Evolutionary conservation across 371 early-diverging fungal genomes (phyloP).

Genomic region (Entomophthora muscae): DNA sequence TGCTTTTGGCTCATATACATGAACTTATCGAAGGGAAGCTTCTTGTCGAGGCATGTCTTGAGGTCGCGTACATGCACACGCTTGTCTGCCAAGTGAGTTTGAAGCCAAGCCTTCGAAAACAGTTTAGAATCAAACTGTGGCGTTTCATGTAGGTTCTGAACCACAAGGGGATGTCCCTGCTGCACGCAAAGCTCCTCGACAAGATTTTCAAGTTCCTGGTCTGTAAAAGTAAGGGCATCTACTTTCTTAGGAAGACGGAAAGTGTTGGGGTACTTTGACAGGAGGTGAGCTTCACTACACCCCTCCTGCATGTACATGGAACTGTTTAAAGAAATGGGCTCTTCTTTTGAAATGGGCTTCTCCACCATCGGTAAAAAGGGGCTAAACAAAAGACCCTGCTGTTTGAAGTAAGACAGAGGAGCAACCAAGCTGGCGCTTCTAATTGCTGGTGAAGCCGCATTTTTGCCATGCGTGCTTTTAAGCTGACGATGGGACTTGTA

Average conservation of each 20-base stretch:
- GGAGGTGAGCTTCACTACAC: not conserved
- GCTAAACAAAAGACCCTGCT: no score
- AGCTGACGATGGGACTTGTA: no score
- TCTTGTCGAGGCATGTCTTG: not conserved
- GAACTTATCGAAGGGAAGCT: not conserved
- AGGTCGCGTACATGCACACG: slow-evolving; percentile 2
- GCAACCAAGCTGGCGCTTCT: no score
- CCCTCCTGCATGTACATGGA: no score
- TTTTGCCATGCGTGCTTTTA: no score
- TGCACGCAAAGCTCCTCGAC: not conserved
- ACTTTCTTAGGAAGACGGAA: not conserved
- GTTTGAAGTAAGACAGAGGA: no score
- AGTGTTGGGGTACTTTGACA: not conserved
- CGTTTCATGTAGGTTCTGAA: slow-evolving; percentile 20
- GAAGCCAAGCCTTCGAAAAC: slow-evolving; percentile 18
- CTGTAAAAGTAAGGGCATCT: not conserved
- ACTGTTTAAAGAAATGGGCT: no score
- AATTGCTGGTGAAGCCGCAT: no score
- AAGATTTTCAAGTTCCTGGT: not conserved
- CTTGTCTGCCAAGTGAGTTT: slow-evolving; percentile 10
- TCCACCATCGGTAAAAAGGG: no score
- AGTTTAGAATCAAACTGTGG: slow-evolving; percentile 15
- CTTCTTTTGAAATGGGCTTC: no score
- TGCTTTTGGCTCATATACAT: not conserved
- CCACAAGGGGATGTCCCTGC: slow-evolving; percentile 23